A percentile compares a stretch with the other conserved stretches of the same genome.
These are phyloP conservation scores for Chamaecrista fasciculata DNA, from an alignment of 306 rosid genomes.

Conservation along the genomic window DNA sequence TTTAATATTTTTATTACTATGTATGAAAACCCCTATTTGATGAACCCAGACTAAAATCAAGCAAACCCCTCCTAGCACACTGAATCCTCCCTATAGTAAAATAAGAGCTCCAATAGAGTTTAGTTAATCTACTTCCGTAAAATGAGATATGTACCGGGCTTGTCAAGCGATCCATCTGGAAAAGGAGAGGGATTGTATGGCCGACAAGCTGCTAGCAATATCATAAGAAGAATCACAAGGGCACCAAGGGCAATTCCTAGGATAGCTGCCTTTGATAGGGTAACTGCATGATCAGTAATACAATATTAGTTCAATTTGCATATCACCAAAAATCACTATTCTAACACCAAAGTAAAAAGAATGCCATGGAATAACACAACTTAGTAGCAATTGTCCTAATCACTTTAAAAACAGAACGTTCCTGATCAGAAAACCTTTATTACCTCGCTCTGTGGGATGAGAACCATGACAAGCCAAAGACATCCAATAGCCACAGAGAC, in stretches of 20 bases:
- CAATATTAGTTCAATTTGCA: neutral
- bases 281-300: slow-evolving; percentile 43
- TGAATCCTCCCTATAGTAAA: neutral
- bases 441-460: slow-evolving; percentile 73
- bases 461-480: slow-evolving; percentile 58
- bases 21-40: neutral
- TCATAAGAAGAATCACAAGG: slow-evolving; percentile 86
- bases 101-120: neutral
- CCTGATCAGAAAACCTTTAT: neutral
- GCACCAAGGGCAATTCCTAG: slow-evolving; percentile 97
- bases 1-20: no score
- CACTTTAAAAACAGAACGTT: neutral
- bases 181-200: slow-evolving; percentile 75
- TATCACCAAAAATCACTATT: neutral
- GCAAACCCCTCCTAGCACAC: neutral
- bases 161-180: slow-evolving; percentile 78
- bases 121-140: no score
- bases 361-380: neutral
- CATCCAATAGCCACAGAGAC: slow-evolving; percentile 84
- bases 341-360: neutral
- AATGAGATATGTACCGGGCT: slow-evolving; percentile 58
- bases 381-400: neutral
- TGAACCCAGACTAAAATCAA: neutral
- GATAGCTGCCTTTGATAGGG: slow-evolving; percentile 85
- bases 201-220: slow-evolving; percentile 77